Evolutionary conservation across 2,329 filamentous ascomycete species (phyloP).

Genomic region (Diaporthe citrichinensis): DNA sequence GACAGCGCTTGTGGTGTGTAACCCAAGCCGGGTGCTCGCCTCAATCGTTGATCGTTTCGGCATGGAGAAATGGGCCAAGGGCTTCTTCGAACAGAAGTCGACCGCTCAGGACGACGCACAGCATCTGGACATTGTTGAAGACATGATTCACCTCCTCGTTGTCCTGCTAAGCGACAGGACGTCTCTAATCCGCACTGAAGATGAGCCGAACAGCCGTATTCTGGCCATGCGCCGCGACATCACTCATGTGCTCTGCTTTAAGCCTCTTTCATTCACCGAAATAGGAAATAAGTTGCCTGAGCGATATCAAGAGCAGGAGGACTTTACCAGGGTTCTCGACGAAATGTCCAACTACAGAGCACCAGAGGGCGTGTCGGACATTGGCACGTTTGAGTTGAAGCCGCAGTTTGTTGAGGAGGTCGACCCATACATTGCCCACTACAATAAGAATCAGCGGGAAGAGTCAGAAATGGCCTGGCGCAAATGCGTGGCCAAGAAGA

Average conservation of each 20-base stretch:
- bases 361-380: conserved; percentile 92
- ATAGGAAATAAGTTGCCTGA: conserved; percentile 89
- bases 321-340: conserved; percentile 86
- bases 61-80: conserved; percentile 88
- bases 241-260: conserved; percentile 94
- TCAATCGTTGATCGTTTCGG: conserved; percentile 94
- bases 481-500: conserved; percentile 88
- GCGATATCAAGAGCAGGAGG: conserved; percentile 88
- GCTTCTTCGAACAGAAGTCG: conserved; percentile 80
- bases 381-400: conserved; percentile 94
- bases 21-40: conserved; percentile 85
- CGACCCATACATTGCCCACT: conserved; percentile 96
- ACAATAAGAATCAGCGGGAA: conserved; percentile 96
- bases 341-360: conserved; percentile 91
- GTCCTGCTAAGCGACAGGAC: conserved; percentile 91
- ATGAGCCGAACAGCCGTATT: conserved; percentile 75
- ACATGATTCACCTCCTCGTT: conserved; percentile 94
- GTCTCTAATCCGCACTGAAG: conserved; percentile 78
- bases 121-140: conserved; percentile 92
- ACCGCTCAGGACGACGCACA: conserved; percentile 87
- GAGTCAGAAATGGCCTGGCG: conserved; percentile 93
- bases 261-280: conserved; percentile 94
- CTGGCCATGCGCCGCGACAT: conserved; percentile 89
- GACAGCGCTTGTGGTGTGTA: conserved; percentile 88
- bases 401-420: conserved; percentile 88